phyloP scores from a whole-genome alignment of 1,284 basidiomycete species.

The Tilletia setariae region DNA sequence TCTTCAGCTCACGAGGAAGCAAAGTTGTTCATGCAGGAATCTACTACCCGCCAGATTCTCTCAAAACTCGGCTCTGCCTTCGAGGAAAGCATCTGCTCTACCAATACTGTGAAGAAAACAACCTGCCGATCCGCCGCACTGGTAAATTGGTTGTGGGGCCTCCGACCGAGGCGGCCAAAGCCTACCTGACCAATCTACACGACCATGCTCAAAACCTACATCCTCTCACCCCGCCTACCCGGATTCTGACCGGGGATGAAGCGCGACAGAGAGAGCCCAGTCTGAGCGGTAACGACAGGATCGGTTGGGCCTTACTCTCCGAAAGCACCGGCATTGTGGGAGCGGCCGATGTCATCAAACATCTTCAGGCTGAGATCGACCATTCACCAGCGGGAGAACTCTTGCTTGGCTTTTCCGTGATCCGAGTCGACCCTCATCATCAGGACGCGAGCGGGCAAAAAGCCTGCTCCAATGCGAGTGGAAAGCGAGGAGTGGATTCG shows the following conservation, averaged over 20 bases:
- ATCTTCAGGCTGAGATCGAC: conserved; percentile 72
- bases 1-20: conserved; percentile 78
- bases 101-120: conserved; percentile 66
- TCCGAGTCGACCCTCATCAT: conserved; percentile 74
- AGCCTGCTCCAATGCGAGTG: not conserved
- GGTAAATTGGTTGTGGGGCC: conserved; percentile 65
- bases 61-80: conserved; percentile 83
- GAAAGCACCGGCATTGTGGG: conserved; percentile 88
- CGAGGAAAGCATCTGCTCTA: conserved; percentile 84
- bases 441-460: conserved; percentile 15
- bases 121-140: conserved; percentile 69
- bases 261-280: conserved; percentile 77
- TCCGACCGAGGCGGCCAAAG: conserved; percentile 23
- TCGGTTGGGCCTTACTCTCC: conserved; percentile 69
- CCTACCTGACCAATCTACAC: conserved; percentile 65
- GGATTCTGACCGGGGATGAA: conserved; percentile 70
- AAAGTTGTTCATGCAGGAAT: conserved; percentile 83
- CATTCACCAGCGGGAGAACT: conserved; percentile 71
- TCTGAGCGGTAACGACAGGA: conserved; percentile 68
- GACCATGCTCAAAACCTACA: conserved; percentile 61
- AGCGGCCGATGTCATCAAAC: conserved; percentile 73
- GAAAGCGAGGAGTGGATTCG: conserved; percentile 35
- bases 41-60: conserved; percentile 73
- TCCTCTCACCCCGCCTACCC: conserved; percentile 48
- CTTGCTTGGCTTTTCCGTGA: conserved; percentile 76